phyloP scores from a whole-genome alignment of 176 grass and related monocot species.

The Bromus sterilis region DNA sequence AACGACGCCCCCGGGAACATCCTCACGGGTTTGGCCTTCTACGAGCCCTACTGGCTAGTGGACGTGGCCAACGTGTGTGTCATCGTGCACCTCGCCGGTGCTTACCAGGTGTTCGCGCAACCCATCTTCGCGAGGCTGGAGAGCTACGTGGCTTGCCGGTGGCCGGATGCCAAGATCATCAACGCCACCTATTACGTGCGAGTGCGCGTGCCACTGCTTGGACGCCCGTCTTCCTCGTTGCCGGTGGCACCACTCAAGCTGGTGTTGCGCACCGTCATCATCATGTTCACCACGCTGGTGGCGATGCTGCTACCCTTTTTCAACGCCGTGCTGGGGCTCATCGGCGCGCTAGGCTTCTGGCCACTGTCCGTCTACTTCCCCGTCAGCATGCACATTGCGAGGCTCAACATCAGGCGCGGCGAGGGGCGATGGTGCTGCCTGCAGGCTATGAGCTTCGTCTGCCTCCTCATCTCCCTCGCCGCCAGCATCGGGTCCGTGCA shows the following conservation, averaged over 20 bases:
- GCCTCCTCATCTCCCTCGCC: constrained; percentile 74
- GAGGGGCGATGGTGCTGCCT: constrained; percentile 63
- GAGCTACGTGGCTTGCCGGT: constrained; percentile 50
- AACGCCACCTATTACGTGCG: constrained; percentile 69
- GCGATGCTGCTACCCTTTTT: constrained; percentile 89
- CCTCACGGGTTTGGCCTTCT: constrained; percentile 75
- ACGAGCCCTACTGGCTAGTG: constrained; percentile 95
- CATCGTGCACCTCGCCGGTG: constrained; percentile 84
- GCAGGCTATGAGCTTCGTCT: constrained; percentile 83
- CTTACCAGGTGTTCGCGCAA: constrained; percentile 95
- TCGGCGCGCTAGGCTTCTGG: constrained; percentile 92
- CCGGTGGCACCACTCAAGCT: constrained; percentile 68
- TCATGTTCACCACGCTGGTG: constrained; percentile 89
- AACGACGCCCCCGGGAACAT: constrained; percentile 78
- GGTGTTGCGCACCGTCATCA: constrained; percentile 66
- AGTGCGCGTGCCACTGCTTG: constrained; percentile 34
- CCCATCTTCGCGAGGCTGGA: constrained; percentile 90
- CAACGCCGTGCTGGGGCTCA: constrained; percentile 86
- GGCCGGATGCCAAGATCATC: constrained; percentile 86
- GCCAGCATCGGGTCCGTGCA: constrained; percentile 80
- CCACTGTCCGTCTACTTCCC: constrained; percentile 98
- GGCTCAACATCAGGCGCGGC: constrained; percentile 46
- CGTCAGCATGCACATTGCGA: constrained; percentile 73
- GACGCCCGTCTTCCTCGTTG: neutral
- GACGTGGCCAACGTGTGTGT: constrained; percentile 91